phyloP scores from a whole-genome alignment of 1,284 basidiomycete genomes.

The Marasmius oreades region DNA sequence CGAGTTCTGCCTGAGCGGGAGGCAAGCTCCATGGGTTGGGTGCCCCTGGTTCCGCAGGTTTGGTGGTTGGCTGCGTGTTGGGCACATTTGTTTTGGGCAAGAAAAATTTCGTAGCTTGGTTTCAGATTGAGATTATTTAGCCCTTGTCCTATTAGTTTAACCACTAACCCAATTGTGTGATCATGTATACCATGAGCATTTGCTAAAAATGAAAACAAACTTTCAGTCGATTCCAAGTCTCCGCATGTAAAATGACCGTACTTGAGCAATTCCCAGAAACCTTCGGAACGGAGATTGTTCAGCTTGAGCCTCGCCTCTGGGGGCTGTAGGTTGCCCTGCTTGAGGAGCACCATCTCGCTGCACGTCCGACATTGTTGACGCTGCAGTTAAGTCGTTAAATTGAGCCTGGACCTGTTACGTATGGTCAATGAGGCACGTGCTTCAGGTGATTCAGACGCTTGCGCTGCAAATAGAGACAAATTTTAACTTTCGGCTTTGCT shows the following conservation, averaged over 20 bases:
- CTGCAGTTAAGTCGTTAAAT: no score
- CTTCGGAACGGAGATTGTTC: conserved; percentile 32
- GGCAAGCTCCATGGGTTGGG: conserved; percentile 44
- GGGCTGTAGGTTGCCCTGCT: conserved; percentile 19
- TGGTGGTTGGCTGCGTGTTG: conserved; percentile 23
- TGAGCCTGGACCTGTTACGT: no score
- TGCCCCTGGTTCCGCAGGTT: conserved; percentile 23
- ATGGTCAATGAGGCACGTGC: no score
- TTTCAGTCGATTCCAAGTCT: conserved; percentile 1
- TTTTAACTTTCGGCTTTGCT: no score
- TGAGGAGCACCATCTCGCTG: conserved; percentile 20
- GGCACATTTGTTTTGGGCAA: conserved; percentile 27
- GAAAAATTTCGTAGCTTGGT: conserved; percentile 44
- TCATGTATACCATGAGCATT: conserved; percentile 57
- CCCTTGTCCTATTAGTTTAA: conserved; percentile 1
- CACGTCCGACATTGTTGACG: conserved; percentile 5
- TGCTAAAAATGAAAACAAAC: conserved; percentile 39
- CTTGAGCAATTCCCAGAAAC: conserved; percentile 45
- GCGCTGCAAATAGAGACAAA: no score
- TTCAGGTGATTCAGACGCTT: no score
- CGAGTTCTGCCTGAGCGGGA: conserved; percentile 48
- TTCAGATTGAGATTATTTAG: conserved; percentile 4
- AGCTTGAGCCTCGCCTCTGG: conserved; percentile 15
- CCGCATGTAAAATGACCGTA: conserved; percentile 24
- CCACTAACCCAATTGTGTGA: conserved; percentile 59